These are phyloP conservation scores for Candida silvicultrix DNA, from an alignment of 805 yeast species.

Conservation along the genomic window DNA sequence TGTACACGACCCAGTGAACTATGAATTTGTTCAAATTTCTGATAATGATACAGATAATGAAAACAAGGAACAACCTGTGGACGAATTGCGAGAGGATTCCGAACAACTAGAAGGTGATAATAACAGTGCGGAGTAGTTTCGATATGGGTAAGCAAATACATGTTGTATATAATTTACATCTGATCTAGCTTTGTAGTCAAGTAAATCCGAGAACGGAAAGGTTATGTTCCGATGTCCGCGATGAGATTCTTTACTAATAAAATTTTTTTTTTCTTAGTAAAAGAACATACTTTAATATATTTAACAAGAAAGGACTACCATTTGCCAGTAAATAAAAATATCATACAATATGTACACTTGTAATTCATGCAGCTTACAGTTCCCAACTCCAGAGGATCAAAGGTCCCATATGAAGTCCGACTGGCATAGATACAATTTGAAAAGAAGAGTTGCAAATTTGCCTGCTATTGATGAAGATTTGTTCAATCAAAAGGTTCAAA, in stretches of 20 bases:
- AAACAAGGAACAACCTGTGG: not conserved
- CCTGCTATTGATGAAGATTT: conserved; percentile 65
- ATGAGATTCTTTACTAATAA: not conserved
- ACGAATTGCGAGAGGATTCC: not conserved
- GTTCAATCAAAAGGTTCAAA: conserved; percentile 63
- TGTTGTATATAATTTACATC: not conserved
- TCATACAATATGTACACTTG: conserved; percentile 61
- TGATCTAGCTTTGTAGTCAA: not conserved
- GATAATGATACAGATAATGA: conserved; percentile 25
- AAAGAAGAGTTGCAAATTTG: conserved; percentile 84
- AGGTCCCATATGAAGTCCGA: conserved; percentile 93
- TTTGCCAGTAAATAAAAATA: no score
- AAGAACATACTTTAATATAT: no score
- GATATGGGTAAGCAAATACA: not conserved
- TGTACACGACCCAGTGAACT: conserved; percentile 73
- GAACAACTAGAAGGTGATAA: not conserved
- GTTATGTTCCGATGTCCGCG: not conserved
- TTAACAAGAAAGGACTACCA: no score
- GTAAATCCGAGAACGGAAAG: not conserved
- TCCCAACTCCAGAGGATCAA: conserved; percentile 71
- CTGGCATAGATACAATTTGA: conserved; percentile 96
- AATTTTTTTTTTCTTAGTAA: not conserved
- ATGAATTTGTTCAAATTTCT: conserved; percentile 43
- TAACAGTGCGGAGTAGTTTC: no score
- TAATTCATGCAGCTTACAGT: conserved; percentile 80